These are phyloP conservation scores for Lentinus brumalis DNA, from an alignment of 768 basidiomycete species.

Conservation along the genomic window DNA sequence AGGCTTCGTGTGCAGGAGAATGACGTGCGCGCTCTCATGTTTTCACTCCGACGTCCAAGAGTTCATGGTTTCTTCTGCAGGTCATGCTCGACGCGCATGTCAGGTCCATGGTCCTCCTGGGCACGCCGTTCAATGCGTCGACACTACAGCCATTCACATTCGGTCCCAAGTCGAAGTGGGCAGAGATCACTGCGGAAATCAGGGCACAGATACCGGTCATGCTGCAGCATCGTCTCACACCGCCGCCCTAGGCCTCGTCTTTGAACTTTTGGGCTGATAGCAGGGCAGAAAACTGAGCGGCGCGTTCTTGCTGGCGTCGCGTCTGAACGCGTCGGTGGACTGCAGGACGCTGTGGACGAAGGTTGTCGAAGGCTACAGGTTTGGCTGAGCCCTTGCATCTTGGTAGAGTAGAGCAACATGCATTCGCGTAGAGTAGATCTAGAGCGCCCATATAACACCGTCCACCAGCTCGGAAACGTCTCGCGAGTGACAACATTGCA, in stretches of 20 bases:
- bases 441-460: background rate
- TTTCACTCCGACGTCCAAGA: background rate
- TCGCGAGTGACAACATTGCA: background rate
- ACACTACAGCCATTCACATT: slow-evolving; percentile 81
- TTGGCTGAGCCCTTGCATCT: slow-evolving; percentile 19
- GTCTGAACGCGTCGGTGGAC: slow-evolving; percentile 73
- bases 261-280: background rate
- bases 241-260: slow-evolving; percentile 59
- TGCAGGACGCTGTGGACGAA: slow-evolving; percentile 77
- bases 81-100: slow-evolving; percentile 87
- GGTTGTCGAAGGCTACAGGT: slow-evolving; percentile 47
- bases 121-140: slow-evolving; percentile 74
- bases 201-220: slow-evolving; percentile 85
- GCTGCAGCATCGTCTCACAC: slow-evolving; percentile 85
- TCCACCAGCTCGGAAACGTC: background rate
- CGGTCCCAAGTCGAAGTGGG: slow-evolving; percentile 63
- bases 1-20: slow-evolving; percentile 64
- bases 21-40: slow-evolving; percentile 48
- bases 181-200: slow-evolving; percentile 74
- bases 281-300: slow-evolving; percentile 73
- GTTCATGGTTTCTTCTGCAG: slow-evolving; percentile 37
- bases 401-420: background rate
- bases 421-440: background rate
- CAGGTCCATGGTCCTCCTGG: slow-evolving; percentile 79
- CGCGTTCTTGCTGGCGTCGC: slow-evolving; percentile 75